Evolutionary conservation across 2,329 filamentous ascomycete genomes (phyloP), one percentile per base, ranked within the genome.

Genomic region (Colletotrichum zoysiae): DNA sequence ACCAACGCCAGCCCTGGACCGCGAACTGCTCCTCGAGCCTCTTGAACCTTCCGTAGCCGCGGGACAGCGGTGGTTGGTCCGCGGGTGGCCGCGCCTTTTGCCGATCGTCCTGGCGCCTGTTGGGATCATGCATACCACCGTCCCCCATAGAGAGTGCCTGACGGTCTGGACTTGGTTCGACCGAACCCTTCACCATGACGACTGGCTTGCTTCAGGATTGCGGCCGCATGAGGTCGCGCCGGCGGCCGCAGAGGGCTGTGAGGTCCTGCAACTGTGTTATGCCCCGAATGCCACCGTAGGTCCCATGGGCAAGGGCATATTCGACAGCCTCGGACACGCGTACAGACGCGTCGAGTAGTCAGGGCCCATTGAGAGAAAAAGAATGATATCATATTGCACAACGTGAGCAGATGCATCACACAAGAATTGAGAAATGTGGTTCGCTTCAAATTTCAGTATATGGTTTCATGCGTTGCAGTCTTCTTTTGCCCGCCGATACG

Each of bases 401-500:
- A 68, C 8, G 3, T 71, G 48, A 18, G 40, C 42, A 42, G 44
- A 48, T 26, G n/a, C 26, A 53, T 70, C 12, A 40, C 16, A 40
- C 55, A 20, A n/a, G 20, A 33, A 5, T 26, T 38, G 68, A 20
- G 33, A 48, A 62, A 64, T 55, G 42, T 50, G 60, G 33, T 60
- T 70, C 60, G 59, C 59, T 65, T 65, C 59, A 65, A 72, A 72
- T 60, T 70, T 51, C 66, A 68, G 55, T 70, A 72, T 67, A 70
- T 70, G 70, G 20, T 73, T 72, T 72, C 70, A 67, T 53, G 50
- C 66, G 67, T 71, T 77, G 70, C 75, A 77, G 76, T 81, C 80
- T 76, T 77, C 59, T 80, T 81, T 81, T 81, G 75, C 81, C 77
- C 81, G 80, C 82, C 83, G 74, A 71, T 78, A 83, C 83, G 81